Conservation (phyloP, 495 filamentous ascomycete species). For the Penicillium cosmopolitanum region DNA sequence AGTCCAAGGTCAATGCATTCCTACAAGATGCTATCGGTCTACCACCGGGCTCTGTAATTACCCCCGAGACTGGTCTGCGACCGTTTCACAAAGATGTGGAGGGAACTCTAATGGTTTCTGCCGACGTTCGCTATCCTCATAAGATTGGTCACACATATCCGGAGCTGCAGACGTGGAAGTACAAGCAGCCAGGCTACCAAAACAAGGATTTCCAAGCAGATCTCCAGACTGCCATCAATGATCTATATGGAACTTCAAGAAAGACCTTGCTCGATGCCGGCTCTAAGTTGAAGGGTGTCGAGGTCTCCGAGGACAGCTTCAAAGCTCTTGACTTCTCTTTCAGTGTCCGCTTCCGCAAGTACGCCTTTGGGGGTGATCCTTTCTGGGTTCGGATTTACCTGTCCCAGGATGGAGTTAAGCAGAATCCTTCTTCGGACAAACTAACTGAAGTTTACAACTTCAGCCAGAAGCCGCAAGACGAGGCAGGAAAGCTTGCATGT, state of each 20-base stretch:
- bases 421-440: constrained; percentile 4
- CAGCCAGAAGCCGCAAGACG: constrained; percentile 10
- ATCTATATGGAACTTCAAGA: constrained; percentile 35
- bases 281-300: constrained; percentile 5
- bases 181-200: constrained; percentile 14
- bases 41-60: constrained; percentile 18
- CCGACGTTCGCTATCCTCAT: constrained; percentile 27
- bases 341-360: constrained; percentile 16
- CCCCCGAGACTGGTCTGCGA: constrained; percentile 20
- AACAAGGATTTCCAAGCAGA: constrained; percentile 27
- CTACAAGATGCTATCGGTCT: constrained; percentile 25
- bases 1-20: constrained; percentile 15
- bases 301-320: constrained; percentile 3
- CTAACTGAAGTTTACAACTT: constrained; percentile 23
- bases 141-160: constrained; percentile 54
- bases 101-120: constrained; percentile 32
- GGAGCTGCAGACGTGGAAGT: constrained; percentile 43
- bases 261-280: constrained; percentile 1
- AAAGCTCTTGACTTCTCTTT: constrained; percentile 15
- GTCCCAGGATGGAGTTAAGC: constrained; percentile 4
- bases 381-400: constrained; percentile 17
- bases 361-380: constrained; percentile 17
- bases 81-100: constrained; percentile 42
- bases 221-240: constrained; percentile 34
- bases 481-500: constrained; percentile 9